Base-by-base conservation (phyloP, 2,329 filamentous ascomycete genomes). In the Colletotrichum tropicicola region DNA sequence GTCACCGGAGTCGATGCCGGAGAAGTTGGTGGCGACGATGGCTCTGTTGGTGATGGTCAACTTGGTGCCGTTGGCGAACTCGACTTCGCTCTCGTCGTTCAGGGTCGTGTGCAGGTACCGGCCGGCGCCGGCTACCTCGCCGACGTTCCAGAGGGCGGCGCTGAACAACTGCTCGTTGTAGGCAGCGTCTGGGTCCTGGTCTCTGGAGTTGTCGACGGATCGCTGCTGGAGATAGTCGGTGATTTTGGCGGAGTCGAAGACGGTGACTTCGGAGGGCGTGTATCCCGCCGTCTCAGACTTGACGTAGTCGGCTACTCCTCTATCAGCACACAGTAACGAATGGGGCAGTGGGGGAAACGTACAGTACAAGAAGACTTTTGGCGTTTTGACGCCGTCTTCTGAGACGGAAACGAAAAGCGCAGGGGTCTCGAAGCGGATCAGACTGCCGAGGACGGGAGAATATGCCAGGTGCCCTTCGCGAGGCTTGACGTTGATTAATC, bases 151-250 rank as follows among this genome's bases (percentile, higher is more conserved):
- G 2, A 65, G 25, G 9, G 65, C 51, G 5, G 60, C 48, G 25
- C 56, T 68, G 28, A 27, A 61, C 3, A 70, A 21, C 21, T 64
- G 61, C 10, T 54, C 30, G 25, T 70, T 70, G 28, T 69, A 70
- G 7, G 56, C 52, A 4, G 68, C 68, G 21, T 70, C 68, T 1
- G 68, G 68, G 30, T 70, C 67, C n/a, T 69, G 68, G 52, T 58
- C 44, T 10, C 39, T n/a, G 10, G 61, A 59, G 37, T 67, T 67
- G 35, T 62, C 57, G 19, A 59, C 57, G 8, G 60, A 55, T 5
- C 65, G 59, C 49, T 68, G 65, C 58, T 68, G 55, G 17, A 68
- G 12, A 48, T 59, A 56, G 19, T 65, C 53, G 43, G 27, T 32
- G 43, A 67, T 62, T 1, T 52, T 37, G 2, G 39, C 39, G 6